Conservation (phyloP, 768 basidiomycete species). For the Suillus plorans region DNA sequence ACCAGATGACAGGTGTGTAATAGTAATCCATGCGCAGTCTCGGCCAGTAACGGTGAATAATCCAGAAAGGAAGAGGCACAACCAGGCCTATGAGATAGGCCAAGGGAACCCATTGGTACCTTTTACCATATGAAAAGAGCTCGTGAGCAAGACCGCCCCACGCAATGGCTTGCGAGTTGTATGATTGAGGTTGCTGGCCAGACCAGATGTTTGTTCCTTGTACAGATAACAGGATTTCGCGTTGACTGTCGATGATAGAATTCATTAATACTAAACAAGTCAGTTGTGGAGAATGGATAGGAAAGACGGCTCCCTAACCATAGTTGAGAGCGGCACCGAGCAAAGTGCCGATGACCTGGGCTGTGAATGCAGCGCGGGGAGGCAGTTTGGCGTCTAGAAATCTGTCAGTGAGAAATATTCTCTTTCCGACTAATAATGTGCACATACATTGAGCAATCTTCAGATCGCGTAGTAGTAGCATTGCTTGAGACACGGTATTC, state of each 20-base stretch:
- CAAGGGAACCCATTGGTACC: constrained; percentile 42
- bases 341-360: constrained; percentile 56
- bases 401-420: constrained; percentile 36
- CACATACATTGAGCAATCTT: constrained; percentile 39
- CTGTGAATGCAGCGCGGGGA: constrained; percentile 61
- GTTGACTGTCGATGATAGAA: constrained; percentile 51
- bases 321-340: constrained; percentile 51
- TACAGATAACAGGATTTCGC: constrained; percentile 49
- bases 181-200: constrained; percentile 29
- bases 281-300: background rate
- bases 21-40: constrained; percentile 23
- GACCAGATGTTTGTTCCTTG: constrained; percentile 48
- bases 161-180: constrained; percentile 34
- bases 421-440: background rate
- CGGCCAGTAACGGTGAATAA: constrained; percentile 37
- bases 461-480: constrained; percentile 55
- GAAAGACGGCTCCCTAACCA: constrained; percentile 23
- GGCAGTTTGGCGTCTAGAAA: constrained; percentile 50
- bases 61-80: constrained; percentile 42
- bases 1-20: constrained; percentile 33
- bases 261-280: constrained; percentile 51
- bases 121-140: constrained; percentile 30
- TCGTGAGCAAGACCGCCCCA: constrained; percentile 40
- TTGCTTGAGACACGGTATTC: constrained; percentile 36
- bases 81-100: constrained; percentile 32